These are phyloP conservation scores for Sclerotinia minor DNA, from an alignment of 2,329 filamentous ascomycete species.

Conservation along the genomic window DNA sequence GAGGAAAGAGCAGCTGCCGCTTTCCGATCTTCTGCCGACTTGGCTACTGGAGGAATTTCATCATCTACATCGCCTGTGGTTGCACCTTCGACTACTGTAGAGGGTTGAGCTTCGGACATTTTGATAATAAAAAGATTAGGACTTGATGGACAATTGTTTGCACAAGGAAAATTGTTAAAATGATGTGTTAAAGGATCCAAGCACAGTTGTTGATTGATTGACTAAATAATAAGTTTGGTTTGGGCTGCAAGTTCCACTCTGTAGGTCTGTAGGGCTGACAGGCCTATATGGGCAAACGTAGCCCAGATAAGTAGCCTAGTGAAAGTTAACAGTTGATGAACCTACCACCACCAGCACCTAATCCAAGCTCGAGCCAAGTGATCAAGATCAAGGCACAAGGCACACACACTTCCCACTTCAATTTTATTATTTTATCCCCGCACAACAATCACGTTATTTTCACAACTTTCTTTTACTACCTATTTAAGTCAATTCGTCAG, in stretches of 20 bases:
- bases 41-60: constrained; percentile 52
- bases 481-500: not conserved
- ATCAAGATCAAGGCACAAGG: too few relatives aligned
- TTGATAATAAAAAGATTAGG: constrained; percentile 24
- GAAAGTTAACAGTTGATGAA: not conserved
- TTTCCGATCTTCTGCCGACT: constrained; percentile 75
- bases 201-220: constrained; percentile 3
- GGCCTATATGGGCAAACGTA: constrained; percentile 2
- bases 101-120: constrained; percentile 65
- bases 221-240: not conserved
- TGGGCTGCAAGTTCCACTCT: constrained; percentile 19
- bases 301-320: constrained; percentile 3
- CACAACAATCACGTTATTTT: constrained; percentile 7
- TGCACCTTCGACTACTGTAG: constrained; percentile 59
- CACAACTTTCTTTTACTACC: not conserved
- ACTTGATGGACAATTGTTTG: not conserved
- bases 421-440: not conserved
- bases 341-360: too few relatives aligned
- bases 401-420: not conserved
- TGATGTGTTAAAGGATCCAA: constrained; percentile 18
- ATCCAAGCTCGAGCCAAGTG: constrained; percentile 6
- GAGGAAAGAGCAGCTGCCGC: constrained; percentile 71
- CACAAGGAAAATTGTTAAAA: not conserved
- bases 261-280: constrained; percentile 20
- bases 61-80: constrained; percentile 60